Conservation (phyloP, 345 rosid species). For the Stellera chamaejasme region DNA sequence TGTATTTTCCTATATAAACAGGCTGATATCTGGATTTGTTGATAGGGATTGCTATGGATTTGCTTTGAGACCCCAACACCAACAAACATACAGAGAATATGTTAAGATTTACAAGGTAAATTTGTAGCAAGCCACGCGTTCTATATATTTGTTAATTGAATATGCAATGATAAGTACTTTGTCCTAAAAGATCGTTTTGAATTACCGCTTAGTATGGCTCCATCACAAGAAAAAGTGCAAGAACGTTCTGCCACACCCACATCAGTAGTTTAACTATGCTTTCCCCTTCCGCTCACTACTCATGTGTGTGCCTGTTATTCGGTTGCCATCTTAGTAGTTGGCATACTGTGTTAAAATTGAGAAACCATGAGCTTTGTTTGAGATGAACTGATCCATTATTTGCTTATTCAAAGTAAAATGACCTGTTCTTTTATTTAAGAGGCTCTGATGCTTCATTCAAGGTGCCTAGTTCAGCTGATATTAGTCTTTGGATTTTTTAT, state of each 20-base stretch:
- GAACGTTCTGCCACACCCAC: neutral
- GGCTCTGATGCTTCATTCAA: too few relatives aligned
- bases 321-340: too few relatives aligned
- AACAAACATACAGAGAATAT: constrained; percentile 61
- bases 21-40: too few relatives aligned
- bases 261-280: neutral
- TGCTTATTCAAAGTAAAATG: neutral
- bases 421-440: neutral
- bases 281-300: neutral
- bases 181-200: neutral
- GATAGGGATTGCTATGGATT: constrained; percentile 79
- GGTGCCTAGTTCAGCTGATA: too few relatives aligned
- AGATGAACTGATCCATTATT: neutral
- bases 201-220: neutral
- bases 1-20: too few relatives aligned
- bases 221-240: neutral
- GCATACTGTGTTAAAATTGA: too few relatives aligned
- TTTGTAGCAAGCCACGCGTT: neutral
- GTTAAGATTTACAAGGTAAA: constrained; percentile 49
- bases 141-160: too few relatives aligned
- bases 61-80: constrained; percentile 86
- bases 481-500: neutral
- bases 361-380: neutral
- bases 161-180: neutral
- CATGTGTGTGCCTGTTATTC: too few relatives aligned